Percentiles rank a stretch among this genome's conserved stretches.
Evolutionary conservation across 1,284 basidiomycete genomes (phyloP).

Genomic region (Anthracocystis setariae): DNA sequence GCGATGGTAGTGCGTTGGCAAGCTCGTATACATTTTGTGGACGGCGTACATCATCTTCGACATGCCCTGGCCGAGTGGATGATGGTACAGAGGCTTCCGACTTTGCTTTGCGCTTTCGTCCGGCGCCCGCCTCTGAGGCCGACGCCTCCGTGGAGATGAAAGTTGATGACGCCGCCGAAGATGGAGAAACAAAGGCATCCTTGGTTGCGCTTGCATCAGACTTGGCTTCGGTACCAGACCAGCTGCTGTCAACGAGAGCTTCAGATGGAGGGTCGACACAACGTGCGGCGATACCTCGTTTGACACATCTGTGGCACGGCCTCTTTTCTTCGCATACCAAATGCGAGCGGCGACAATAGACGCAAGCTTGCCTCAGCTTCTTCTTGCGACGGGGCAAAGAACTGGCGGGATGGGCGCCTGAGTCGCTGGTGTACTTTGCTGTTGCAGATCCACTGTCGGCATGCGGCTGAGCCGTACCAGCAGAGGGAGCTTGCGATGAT

Average conservation of each 20-base stretch:
- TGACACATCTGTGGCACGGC: slow-evolving; percentile 43
- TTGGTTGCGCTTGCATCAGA: slow-evolving; percentile 8
- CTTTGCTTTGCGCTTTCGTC: slow-evolving; percentile 23
- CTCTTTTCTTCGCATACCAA: slow-evolving; percentile 49
- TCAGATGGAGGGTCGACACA: slow-evolving; percentile 37
- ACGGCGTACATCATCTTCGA: slow-evolving; percentile 1
- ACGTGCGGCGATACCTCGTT: slow-evolving; percentile 46
- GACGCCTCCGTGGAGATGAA: slow-evolving; percentile 1
- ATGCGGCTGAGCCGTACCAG: slow-evolving; percentile 9
- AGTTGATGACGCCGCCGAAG: slow-evolving; percentile 5
- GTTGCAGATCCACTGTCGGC: slow-evolving; percentile 3
- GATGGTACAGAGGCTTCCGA: slow-evolving; percentile 6
- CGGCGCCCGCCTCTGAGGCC: not conserved
- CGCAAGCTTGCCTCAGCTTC: slow-evolving; percentile 42
- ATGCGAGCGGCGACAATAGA: slow-evolving; percentile 45
- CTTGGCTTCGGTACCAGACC: slow-evolving; percentile 3
- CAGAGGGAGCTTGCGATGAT: not conserved
- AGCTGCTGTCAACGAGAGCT: slow-evolving; percentile 6
- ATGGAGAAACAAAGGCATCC: slow-evolving; percentile 7
- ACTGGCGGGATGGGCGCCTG: slow-evolving; percentile 1
- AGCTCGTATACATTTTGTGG: slow-evolving; percentile 1
- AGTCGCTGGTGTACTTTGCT: slow-evolving; percentile 6
- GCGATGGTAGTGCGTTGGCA: slow-evolving; percentile 6
- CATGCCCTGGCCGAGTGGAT: not conserved
- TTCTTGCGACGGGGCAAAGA: slow-evolving; percentile 37